phyloP scores from a whole-genome alignment of 306 rosid species.

The Gleditsia sinensis region DNA sequence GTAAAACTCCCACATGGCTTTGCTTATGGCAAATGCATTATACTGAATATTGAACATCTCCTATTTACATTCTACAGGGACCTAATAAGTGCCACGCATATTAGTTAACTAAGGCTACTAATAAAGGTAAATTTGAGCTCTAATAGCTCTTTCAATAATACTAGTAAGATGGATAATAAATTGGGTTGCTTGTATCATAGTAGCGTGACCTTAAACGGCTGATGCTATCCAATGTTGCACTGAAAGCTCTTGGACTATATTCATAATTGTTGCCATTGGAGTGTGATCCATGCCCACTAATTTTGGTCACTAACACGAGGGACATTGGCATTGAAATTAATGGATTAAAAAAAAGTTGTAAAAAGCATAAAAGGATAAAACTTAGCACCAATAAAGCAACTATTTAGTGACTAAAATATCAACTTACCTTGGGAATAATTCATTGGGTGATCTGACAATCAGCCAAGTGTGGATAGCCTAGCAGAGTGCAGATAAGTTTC shows the following conservation, averaged over 20 bases:
- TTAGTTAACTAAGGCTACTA: constrained; percentile 19
- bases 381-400: not conserved
- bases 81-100: constrained; percentile 4
- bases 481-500: constrained; percentile 44
- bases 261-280: constrained; percentile 57
- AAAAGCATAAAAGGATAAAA: constrained; percentile 33
- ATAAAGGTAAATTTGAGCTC: constrained; percentile 34
- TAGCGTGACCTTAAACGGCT: constrained; percentile 64
- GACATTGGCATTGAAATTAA: constrained; percentile 40
- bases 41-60: constrained; percentile 12
- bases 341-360: constrained; percentile 20
- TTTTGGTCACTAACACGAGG: constrained; percentile 54
- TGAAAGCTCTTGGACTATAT: constrained; percentile 63
- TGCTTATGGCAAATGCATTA: constrained; percentile 13
- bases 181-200: constrained; percentile 52
- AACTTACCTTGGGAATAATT: constrained; percentile 60
- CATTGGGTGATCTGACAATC: constrained; percentile 48
- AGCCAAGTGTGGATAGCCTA: constrained; percentile 39
- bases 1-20: constrained; percentile 37
- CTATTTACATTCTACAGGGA: too few relatives aligned
- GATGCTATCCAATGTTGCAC: constrained; percentile 61
- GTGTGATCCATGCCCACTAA: constrained; percentile 63
- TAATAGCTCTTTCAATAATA: constrained; percentile 28
- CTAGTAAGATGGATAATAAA: constrained; percentile 48
- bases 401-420: not conserved